phyloP scores from a whole-genome alignment of 192 early-diverging fungal species.

The Coemansia sp. region DNA sequence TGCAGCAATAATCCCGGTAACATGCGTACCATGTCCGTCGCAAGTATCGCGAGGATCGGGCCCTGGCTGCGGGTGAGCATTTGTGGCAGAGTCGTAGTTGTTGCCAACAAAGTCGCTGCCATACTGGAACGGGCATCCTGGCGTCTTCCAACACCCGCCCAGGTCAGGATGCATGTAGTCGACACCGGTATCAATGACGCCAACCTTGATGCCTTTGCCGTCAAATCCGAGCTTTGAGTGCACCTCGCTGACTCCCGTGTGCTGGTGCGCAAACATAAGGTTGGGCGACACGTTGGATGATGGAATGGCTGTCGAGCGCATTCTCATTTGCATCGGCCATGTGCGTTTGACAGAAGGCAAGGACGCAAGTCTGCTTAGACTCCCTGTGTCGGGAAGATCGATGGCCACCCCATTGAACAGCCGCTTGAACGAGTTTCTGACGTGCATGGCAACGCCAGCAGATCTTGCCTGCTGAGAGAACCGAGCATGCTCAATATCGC shows the following conservation, averaged over 20 bases:
- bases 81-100: conserved; percentile 41
- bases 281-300: conserved; percentile 44
- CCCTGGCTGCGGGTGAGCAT: conserved; percentile 47
- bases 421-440: conserved; percentile 39
- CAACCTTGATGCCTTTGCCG: conserved; percentile 61
- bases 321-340: conserved; percentile 53
- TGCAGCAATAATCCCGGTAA: conserved; percentile 73
- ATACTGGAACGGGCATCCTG: conserved; percentile 62
- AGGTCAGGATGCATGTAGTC: conserved; percentile 56
- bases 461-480: conserved; percentile 21
- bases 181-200: conserved; percentile 54
- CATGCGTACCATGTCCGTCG: conserved; percentile 67
- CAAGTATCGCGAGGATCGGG: conserved; percentile 62
- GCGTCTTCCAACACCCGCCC: conserved; percentile 57
- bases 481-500: conserved; percentile 33
- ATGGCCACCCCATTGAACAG: conserved; percentile 55
- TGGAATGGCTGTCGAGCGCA: conserved; percentile 39
- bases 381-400: conserved; percentile 33
- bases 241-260: conserved; percentile 60
- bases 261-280: conserved; percentile 56
- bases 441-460: conserved; percentile 33
- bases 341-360: conserved; percentile 40
- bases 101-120: conserved; percentile 67
- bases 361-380: conserved; percentile 31
- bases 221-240: conserved; percentile 58